Conservation (phyloP, 208 protist species). For the Leishmania turanica region DNA sequence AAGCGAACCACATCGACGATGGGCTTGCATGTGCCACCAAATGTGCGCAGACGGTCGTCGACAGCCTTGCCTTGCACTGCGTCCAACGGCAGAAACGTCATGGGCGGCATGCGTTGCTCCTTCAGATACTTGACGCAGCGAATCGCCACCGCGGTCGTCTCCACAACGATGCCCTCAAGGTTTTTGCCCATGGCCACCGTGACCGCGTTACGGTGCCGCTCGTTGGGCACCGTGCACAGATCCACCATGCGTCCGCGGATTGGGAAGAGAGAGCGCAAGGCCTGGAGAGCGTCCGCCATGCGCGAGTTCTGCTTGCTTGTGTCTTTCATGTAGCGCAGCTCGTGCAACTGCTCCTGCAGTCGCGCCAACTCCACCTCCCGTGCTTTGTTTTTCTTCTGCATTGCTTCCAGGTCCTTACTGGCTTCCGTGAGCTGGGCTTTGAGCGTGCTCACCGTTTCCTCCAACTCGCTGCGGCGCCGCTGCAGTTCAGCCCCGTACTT, state of each 20-base stretch:
- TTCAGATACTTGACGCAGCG: constrained; percentile 97
- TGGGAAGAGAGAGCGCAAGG: constrained; percentile 90
- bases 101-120: constrained; percentile 91
- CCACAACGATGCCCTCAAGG: constrained; percentile 97
- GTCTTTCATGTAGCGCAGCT: constrained; percentile 85
- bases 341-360: constrained; percentile 90
- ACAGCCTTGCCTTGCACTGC: constrained; percentile 85
- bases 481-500: constrained; percentile 54
- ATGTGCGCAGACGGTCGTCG: constrained; percentile 90
- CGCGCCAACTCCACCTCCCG: constrained; percentile 80
- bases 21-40: constrained; percentile 92
- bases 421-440: constrained; percentile 47
- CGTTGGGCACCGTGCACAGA: constrained; percentile 91
- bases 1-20: constrained; percentile 95
- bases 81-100: constrained; percentile 97
- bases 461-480: constrained; percentile 55
- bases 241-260: constrained; percentile 93
- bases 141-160: constrained; percentile 91
- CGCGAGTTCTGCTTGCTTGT: constrained; percentile 70
- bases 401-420: constrained; percentile 37
- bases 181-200: constrained; percentile 97
- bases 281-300: constrained; percentile 88
- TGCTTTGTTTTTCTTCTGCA: constrained; percentile 66
- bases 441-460: constrained; percentile 37
- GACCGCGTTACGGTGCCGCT: constrained; percentile 93